Percentiles rank a stretch among this genome's conserved stretches.
Evolutionary conservation across 495 filamentous ascomycete genomes (phyloP).

Genomic region (Lasiosphaeris hirsuta): DNA sequence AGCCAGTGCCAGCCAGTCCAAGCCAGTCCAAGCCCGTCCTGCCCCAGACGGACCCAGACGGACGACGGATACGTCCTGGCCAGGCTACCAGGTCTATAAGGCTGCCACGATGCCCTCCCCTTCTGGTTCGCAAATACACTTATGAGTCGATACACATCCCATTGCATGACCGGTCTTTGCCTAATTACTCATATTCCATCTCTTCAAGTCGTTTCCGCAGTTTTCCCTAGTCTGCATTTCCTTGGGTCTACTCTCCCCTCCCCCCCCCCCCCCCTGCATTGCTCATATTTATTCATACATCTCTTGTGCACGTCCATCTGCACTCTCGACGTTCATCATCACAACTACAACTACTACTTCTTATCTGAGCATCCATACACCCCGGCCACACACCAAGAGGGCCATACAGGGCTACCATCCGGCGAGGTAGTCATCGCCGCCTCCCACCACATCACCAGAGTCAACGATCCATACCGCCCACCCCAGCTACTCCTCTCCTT

Average conservation of each 20-base stretch:
- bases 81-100: slow-evolving; percentile 33
- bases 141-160: slow-evolving; percentile 29
- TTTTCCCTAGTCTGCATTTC: slow-evolving; percentile 10
- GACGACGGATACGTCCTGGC: slow-evolving; percentile 7
- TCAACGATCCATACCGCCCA: background rate
- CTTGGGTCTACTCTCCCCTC: slow-evolving; percentile 14
- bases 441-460: background rate
- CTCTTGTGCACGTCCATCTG: slow-evolving; percentile 1
- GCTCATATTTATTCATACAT: slow-evolving; percentile 22
- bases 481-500: background rate
- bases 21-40: background rate
- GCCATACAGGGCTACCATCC: background rate
- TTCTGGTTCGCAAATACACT: slow-evolving; percentile 13
- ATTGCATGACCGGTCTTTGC: slow-evolving; percentile 26
- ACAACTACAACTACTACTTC: background rate
- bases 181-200: slow-evolving; percentile 32
- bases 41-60: slow-evolving; percentile 15
- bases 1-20: slow-evolving; percentile 2
- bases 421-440: background rate
- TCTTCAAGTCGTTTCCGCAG: slow-evolving; percentile 8
- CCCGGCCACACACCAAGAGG: background rate
- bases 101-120: slow-evolving; percentile 25
- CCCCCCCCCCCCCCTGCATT: slow-evolving; percentile 10
- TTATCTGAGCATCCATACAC: background rate
- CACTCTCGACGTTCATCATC: slow-evolving; percentile 13